Conservation (phyloP, 495 filamentous ascomycete genomes). For the Pyrenula massariospora region DNA sequence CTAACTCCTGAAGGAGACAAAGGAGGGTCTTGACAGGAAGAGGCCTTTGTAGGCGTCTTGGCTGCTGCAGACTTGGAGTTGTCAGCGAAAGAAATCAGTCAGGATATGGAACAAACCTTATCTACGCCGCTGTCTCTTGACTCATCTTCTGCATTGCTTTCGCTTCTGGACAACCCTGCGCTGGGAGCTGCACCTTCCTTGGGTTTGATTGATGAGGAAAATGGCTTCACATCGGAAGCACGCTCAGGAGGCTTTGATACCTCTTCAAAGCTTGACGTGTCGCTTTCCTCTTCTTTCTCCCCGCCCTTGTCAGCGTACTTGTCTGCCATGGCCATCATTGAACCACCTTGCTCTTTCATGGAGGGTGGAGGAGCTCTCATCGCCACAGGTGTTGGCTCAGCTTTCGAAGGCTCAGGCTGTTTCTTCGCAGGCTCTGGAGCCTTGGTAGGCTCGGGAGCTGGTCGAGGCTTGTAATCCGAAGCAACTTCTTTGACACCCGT, state of each 20-base stretch:
- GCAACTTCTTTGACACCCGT: constrained; percentile 62
- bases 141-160: not conserved
- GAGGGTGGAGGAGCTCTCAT: constrained; percentile 47
- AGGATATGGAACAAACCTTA: not conserved
- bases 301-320: constrained; percentile 73
- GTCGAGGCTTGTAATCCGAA: constrained; percentile 52
- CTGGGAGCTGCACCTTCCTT: not conserved
- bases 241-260: constrained; percentile 54
- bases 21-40: constrained; percentile 4
- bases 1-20: constrained; percentile 2
- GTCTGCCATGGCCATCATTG: constrained; percentile 69
- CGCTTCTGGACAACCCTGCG: not conserved
- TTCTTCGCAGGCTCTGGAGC: constrained; percentile 41
- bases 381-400: constrained; percentile 20
- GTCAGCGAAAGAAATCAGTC: not conserved
- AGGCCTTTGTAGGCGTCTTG: not conserved
- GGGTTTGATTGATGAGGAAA: constrained; percentile 20
- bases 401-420: constrained; percentile 28
- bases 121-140: not conserved
- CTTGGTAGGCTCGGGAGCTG: constrained; percentile 32
- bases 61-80: not conserved
- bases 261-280: constrained; percentile 75
- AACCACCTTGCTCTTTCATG: constrained; percentile 72
- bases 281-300: constrained; percentile 43
- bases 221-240: constrained; percentile 13